A percentile compares a stretch with the other conserved stretches of the same genome.
Conservation (phyloP, 805 yeast species). For the Candida pseudoglaebosa region DNA sequence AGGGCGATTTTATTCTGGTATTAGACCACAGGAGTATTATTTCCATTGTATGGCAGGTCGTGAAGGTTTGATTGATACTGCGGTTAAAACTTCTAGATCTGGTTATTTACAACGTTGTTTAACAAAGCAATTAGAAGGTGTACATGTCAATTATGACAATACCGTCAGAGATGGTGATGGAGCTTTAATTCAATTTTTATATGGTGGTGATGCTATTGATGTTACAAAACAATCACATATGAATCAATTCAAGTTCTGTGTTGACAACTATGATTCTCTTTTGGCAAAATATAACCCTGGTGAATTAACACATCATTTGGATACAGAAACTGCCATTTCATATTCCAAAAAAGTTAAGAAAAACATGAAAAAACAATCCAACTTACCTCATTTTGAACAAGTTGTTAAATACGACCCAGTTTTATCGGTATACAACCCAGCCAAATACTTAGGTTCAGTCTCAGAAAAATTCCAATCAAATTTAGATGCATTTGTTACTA, state of each 20-base stretch:
- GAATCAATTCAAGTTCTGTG: conserved; percentile 90
- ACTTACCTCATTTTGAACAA: conserved; percentile 61
- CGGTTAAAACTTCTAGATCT: conserved; percentile 96
- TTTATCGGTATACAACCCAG: conserved; percentile 78
- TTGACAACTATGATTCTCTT: conserved; percentile 83
- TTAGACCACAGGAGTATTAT: conserved; percentile 96
- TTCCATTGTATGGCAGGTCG: conserved; percentile 99
- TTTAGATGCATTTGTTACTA: conserved; percentile 64
- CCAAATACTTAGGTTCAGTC: conserved; percentile 87
- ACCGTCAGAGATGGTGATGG: conserved; percentile 96
- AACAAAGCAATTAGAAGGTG: conserved; percentile 97
- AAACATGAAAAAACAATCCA: conserved; percentile 58
- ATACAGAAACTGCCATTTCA: conserved; percentile 74
- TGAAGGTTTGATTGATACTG: conserved; percentile 99
- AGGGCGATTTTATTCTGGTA: conserved; percentile 96
- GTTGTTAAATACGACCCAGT: conserved; percentile 79
- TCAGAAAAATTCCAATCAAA: conserved; percentile 83
- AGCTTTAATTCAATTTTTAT: conserved; percentile 85
- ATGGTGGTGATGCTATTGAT: conserved; percentile 97
- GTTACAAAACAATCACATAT: conserved; percentile 92
- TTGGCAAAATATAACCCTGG: conserved; percentile 84
- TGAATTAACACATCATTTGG: conserved; percentile 64
- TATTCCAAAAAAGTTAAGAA: conserved; percentile 83
- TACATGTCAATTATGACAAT: conserved; percentile 89
- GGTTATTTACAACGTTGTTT: conserved; percentile 98